Conservation (phyloP, 2,329 filamentous ascomycete genomes). For the Rachicladosporium sp. region DNA sequence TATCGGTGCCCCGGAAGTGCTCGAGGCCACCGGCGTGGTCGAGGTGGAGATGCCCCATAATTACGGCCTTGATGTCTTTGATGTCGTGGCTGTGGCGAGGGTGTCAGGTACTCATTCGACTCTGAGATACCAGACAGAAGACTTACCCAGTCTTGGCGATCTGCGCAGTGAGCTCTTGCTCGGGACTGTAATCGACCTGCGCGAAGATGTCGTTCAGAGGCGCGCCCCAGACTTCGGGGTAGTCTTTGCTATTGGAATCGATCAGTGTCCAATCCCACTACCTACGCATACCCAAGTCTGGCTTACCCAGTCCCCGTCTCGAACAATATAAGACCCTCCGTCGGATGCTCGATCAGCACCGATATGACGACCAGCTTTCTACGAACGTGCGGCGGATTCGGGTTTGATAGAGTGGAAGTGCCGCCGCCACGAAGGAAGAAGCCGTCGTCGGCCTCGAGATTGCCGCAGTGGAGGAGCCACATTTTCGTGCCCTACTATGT, state of each 20-base stretch:
- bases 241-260: no score
- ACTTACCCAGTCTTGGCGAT: neutral
- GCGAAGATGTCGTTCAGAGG: slow-evolving; percentile 10
- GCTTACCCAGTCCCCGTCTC: slow-evolving; percentile 24
- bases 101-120: no score
- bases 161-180: neutral
- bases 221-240: slow-evolving; percentile 10
- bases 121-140: no score
- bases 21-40: slow-evolving; percentile 27
- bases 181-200: slow-evolving; percentile 4
- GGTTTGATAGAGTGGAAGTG: slow-evolving; percentile 19
- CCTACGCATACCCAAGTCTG: slow-evolving; percentile 15
- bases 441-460: no score
- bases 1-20: slow-evolving; percentile 21
- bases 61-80: slow-evolving; percentile 24
- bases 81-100: slow-evolving; percentile 16
- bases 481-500: no score
- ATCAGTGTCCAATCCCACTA: no score
- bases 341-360: slow-evolving; percentile 19
- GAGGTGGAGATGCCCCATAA: slow-evolving; percentile 27
- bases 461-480: no score
- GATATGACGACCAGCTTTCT: slow-evolving; percentile 22
- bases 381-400: slow-evolving; percentile 15
- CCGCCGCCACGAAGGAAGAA: slow-evolving; percentile 20
- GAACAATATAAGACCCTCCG: slow-evolving; percentile 25